Evolutionary conservation across 768 basidiomycete genomes (phyloP), one percentile per base, ranked within the genome.

Genomic region (Macrolepiota dolichaula): DNA sequence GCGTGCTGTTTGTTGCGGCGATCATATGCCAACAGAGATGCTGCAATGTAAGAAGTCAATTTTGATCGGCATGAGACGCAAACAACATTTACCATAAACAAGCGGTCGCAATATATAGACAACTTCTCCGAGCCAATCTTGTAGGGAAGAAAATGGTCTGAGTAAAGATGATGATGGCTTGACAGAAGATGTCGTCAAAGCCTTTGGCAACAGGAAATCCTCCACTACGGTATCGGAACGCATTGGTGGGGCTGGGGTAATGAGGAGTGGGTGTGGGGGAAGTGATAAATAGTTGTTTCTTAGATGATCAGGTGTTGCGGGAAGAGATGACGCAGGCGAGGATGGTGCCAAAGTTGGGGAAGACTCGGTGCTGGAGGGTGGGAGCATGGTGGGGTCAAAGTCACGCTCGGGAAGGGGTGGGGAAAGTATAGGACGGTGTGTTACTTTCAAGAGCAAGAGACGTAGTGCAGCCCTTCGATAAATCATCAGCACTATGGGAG

Each of bases 361-460:
- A 7, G 83, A 82, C 29, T 78, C 70, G 56, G 78, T 76, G 27
- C 81, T 84, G 40, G 77, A 76, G 10, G 82, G 70, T 13, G 87
- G 82, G 7, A 94, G 69, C 50, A 81, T 78, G 4, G 89, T 79
- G 3, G 91, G 89, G 71, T 96, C 95, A 63, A 93, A 82, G 65
- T 95, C 94, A 55, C 95, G 86, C 73, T 94, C 91, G 13, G 95
- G 94, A 57, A 94, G 85, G 19, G 91, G 88, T 2, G 89, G 88
- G 1, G 83, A 81, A 12, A 96, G 71, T 24, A 94, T 68, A 11
- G 96, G 92, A 65, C 92, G 79, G 55, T 81, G 83, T 1, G 95
- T 96, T 63, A 90, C 79, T 55, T 81, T 81, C 56, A 98, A 73
- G 22, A 98, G 74, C 7, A 86, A 67, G 12, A 97, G 72, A 15